phyloP scores from a whole-genome alignment of 495 filamentous ascomycete species.

The Talaromyces nanjingensis region DNA sequence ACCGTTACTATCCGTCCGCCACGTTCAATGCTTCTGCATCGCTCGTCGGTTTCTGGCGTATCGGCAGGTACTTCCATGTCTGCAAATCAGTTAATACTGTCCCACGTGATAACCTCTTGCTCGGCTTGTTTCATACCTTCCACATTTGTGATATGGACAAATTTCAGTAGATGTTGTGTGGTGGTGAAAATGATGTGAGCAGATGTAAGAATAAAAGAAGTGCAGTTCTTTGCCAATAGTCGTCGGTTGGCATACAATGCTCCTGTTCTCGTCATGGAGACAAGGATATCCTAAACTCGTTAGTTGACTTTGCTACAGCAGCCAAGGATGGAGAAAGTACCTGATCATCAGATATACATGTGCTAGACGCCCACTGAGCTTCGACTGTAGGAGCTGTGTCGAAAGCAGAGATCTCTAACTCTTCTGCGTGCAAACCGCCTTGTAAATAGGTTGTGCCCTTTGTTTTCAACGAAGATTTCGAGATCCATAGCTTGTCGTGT shows the following conservation, averaged over 20 bases:
- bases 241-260: conserved; percentile 70
- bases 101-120: no score
- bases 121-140: conserved; percentile 42
- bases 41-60: conserved; percentile 84
- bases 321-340: conserved; percentile 13
- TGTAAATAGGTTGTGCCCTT: conserved; percentile 26
- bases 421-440: conserved; percentile 14
- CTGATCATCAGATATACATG: conserved; percentile 32
- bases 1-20: conserved; percentile 81
- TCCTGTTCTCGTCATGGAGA: conserved; percentile 60
- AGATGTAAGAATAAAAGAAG: conserved; percentile 78
- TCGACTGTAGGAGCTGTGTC: conserved; percentile 27
- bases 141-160: conserved; percentile 69
- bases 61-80: conserved; percentile 79
- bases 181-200: conserved; percentile 87
- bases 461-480: conserved; percentile 21
- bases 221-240: conserved; percentile 73
- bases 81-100: no score
- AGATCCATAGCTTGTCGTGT: conserved; percentile 37
- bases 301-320: conserved; percentile 8
- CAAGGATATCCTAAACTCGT: conserved; percentile 28
- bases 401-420: conserved; percentile 21
- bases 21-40: conserved; percentile 87
- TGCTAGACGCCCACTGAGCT: conserved; percentile 34
- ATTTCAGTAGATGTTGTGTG: conserved; percentile 84